Evolutionary conservation across 2,329 filamentous ascomycete species (phyloP), one percentile per base, ranked within the genome.

Genomic region (Cladophialophora immunda): DNA sequence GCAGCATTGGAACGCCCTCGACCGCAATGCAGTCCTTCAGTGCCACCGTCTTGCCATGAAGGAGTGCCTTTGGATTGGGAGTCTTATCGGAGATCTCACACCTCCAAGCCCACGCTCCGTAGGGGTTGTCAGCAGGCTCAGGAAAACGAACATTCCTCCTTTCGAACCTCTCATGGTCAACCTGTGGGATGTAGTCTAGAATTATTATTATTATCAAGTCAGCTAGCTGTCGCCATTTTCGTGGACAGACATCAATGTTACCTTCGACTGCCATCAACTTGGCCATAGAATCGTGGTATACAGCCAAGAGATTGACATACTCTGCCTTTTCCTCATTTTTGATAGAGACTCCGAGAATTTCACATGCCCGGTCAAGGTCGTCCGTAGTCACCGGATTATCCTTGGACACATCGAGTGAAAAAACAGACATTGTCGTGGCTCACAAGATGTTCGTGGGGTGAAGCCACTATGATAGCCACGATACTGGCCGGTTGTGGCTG

Each of bases 1-100:
- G 75, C 2, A 80, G 78, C n/a, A 80, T 76, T 11, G 81, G 81
- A 30, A 84, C 76, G 4, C 78, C 80, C 0, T 77, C 80, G 1
- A 85, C 76, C 4, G 78, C 78, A 11, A 84, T 79, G 66, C 84
- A 84, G 72, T 84, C 83, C 69, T 84, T 85, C 60, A 84, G 72
- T 3, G 77, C 80, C 9, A 84, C 75, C 41, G 75, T 82, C 70
- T 80, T 79, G 38, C 79, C 79, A 5, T 76, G 66, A 6, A 84
- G 75, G 27, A 79, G 70, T 27, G 74, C 71, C 3, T 71, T 65
- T 11, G 22, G 22, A 30, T 73, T 62, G 9, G 72, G 68, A 53
- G 9, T 30, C 1, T 68, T 68, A 4, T 74, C 70, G 38, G 38
- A 41, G 66, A 80, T 78, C 58, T 73, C 70, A 63, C 80, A 78